Conservation (phyloP, 768 basidiomycete genomes). For the Dacryopinax primogenitus region DNA sequence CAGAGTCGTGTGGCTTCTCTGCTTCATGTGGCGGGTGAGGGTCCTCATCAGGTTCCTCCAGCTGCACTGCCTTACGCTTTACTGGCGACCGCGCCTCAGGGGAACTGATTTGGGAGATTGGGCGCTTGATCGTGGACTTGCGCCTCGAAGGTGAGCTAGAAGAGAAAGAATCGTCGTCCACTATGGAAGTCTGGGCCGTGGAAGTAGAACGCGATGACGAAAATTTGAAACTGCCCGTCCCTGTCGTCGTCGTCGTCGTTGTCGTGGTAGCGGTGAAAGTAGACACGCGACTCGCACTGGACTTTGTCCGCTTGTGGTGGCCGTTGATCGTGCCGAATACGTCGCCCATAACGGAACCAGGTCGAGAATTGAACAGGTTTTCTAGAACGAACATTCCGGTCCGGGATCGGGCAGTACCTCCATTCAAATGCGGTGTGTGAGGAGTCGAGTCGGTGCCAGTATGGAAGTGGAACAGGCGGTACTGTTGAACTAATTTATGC, state of each 20-base stretch:
- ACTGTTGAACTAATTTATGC: conserved; percentile 56
- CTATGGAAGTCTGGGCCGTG: conserved; percentile 44
- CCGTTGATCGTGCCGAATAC: conserved; percentile 52
- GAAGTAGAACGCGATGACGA: conserved; percentile 54
- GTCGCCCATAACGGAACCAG: conserved; percentile 49
- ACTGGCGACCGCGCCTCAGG: conserved; percentile 30
- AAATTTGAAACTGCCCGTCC: conserved; percentile 51
- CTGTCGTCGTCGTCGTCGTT: conserved; percentile 44
- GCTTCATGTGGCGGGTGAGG: no score
- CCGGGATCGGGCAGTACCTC: conserved; percentile 48
- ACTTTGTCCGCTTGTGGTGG: conserved; percentile 50
- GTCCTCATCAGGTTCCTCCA: no score
- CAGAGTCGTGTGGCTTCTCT: conserved; percentile 47
- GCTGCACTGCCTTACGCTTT: conserved; percentile 31
- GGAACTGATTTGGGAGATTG: conserved; percentile 19
- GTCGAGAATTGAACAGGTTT: conserved; percentile 64
- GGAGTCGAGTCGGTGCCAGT: conserved; percentile 68
- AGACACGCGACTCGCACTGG: conserved; percentile 59
- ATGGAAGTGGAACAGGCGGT: conserved; percentile 75
- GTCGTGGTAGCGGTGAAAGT: conserved; percentile 56
- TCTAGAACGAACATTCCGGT: conserved; percentile 84
- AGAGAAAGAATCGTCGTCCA: conserved; percentile 29
- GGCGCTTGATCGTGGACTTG: conserved; percentile 47
- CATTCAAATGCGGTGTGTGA: conserved; percentile 59
- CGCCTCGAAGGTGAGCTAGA: background rate